Conservation (phyloP, 805 yeast genomes). For the Wickerhamomyces hampshirensis region DNA sequence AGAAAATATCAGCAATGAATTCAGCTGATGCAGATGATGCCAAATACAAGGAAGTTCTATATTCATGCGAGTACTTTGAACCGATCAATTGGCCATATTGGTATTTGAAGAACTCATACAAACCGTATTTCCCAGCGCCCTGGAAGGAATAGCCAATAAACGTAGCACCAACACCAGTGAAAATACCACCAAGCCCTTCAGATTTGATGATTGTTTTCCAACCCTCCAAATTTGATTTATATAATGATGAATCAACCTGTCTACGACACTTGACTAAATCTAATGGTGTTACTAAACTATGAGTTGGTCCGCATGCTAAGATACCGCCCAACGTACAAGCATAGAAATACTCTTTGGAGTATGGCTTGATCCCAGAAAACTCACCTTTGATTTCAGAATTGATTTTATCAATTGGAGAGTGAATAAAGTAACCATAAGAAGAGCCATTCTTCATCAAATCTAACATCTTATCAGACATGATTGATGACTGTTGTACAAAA, state of each 20-base stretch:
- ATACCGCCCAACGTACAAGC: constrained; percentile 61
- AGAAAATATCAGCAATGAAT: constrained; percentile 80
- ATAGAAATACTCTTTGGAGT: constrained; percentile 41
- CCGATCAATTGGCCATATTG: constrained; percentile 67
- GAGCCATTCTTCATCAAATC: neutral
- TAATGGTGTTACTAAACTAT: constrained; percentile 86
- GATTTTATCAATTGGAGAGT: constrained; percentile 6
- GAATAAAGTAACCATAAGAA: constrained; percentile 5
- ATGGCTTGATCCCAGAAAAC: constrained; percentile 16
- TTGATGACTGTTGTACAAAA: no score
- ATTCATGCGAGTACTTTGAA: constrained; percentile 50
- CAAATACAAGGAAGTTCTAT: constrained; percentile 70
- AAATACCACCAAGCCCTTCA: constrained; percentile 72
- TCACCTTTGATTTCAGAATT: constrained; percentile 12
- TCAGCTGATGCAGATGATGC: constrained; percentile 93
- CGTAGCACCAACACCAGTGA: constrained; percentile 91
- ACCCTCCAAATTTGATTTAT: constrained; percentile 77
- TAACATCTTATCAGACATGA: neutral
- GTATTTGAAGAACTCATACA: constrained; percentile 87
- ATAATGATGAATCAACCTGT: constrained; percentile 74
- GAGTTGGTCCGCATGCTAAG: constrained; percentile 95
- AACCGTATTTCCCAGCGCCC: constrained; percentile 97
- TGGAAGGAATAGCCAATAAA: constrained; percentile 89
- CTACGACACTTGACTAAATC: constrained; percentile 92
- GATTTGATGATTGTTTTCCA: constrained; percentile 67